Percentiles rank a stretch among this genome's conserved stretches.
Evolutionary conservation across 1,284 basidiomycete species (phyloP).

Genomic region (Tylopilus sp.): DNA sequence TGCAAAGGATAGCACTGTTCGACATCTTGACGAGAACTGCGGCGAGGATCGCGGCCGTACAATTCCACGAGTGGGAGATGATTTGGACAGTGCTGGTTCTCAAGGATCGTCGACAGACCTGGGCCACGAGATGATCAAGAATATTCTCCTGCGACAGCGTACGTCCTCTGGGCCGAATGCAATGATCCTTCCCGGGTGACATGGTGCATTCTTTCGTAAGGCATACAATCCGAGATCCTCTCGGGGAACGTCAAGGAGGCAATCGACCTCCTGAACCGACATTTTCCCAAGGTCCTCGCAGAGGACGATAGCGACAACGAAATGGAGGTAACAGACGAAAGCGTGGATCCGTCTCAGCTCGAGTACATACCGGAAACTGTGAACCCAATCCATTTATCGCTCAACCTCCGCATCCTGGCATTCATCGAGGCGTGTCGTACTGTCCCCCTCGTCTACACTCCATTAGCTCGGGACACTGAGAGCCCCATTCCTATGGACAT

Average conservation of each 20-base stretch:
- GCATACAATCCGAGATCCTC: slow-evolving; percentile 62
- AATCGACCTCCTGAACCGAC: slow-evolving; percentile 55
- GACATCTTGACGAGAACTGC: slow-evolving; percentile 63
- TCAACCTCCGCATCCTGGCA: slow-evolving; percentile 80
- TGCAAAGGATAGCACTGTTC: slow-evolving; percentile 57
- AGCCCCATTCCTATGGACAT: slow-evolving; percentile 7
- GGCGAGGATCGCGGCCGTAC: slow-evolving; percentile 47
- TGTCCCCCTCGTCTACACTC: slow-evolving; percentile 49
- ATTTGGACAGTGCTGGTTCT: neutral
- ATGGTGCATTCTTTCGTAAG: slow-evolving; percentile 38
- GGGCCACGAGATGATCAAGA: slow-evolving; percentile 43
- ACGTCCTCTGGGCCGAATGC: slow-evolving; percentile 22
- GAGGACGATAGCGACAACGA: slow-evolving; percentile 20
- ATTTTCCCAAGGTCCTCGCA: slow-evolving; percentile 68
- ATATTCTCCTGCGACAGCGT: slow-evolving; percentile 59
- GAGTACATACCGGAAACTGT: slow-evolving; percentile 57
- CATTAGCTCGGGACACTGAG: slow-evolving; percentile 4
- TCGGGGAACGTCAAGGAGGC: slow-evolving; percentile 70
- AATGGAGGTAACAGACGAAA: slow-evolving; percentile 27
- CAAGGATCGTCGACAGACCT: slow-evolving; percentile 32
- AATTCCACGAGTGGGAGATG: slow-evolving; percentile 18
- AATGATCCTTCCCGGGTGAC: slow-evolving; percentile 1
- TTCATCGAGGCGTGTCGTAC: slow-evolving; percentile 82
- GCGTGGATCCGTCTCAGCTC: slow-evolving; percentile 28
- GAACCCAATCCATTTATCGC: slow-evolving; percentile 66